Evolutionary conservation across 1,284 basidiomycete species (phyloP), one percentile per base, ranked within the genome.

Genomic region (Calocybe gambosa): DNA sequence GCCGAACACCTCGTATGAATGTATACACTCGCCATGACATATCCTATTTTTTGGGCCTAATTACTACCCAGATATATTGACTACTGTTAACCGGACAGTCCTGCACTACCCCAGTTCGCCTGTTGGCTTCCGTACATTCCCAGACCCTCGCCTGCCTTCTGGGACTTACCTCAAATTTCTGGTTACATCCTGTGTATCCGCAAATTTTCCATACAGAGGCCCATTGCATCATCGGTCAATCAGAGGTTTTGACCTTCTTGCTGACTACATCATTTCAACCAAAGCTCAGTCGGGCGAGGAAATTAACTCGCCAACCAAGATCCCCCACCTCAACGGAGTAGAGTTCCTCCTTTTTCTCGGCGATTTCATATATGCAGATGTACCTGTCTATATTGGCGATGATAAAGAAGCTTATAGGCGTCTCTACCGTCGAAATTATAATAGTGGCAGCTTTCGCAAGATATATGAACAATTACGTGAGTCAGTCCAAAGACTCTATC

Each of bases 291-390:
- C 39, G 15, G 39, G 40, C 13, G 19, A 47, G 21, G 36, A 29
- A 45, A 40, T 50, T 20, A 53, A 60, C 5, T 62, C 63, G 0
- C 60, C 69, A 1, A 73, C 77, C 7, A 76, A n/a, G n/a, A n/a
- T 82, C 58, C 80, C 82, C 1, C 82, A 88, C 58, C 81, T 83
- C 55, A 82, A 89, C 56, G 88, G 88, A 54, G 82, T 81, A 2
- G 85, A 89, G 56, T 79, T 88, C 1, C 86, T 85, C 62, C 57
- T 85, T 9, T 78, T 85, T 58, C 63, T 85, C 42, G 83, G 84
- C 1, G 84, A 89, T 57, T 82, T 85, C 55, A 83, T 90, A 55
- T 89, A 90, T 55, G 83, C 82, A 5, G 86, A 90, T 57, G 79
- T 88, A 1, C 87, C 87, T 2, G 51, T 70, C 10, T 82, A 79